Percentiles rank a stretch among this genome's conserved stretches.
Evolutionary conservation across 768 basidiomycete species (phyloP).

Genomic region (Amyloporia xantha): DNA sequence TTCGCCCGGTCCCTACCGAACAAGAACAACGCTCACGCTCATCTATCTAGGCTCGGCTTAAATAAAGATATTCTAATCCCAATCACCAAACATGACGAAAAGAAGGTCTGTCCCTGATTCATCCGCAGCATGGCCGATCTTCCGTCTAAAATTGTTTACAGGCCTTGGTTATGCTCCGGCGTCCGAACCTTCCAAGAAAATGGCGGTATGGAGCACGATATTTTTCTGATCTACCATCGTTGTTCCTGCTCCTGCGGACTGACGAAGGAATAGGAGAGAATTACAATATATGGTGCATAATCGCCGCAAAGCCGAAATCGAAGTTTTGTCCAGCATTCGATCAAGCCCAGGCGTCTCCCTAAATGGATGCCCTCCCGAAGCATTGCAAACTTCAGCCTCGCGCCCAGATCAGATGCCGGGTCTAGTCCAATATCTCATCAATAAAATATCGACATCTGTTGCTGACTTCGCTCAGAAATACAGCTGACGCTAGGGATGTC

Average conservation of each 20-base stretch:
- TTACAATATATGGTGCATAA: slow-evolving; percentile 72
- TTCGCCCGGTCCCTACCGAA: too few relatives aligned
- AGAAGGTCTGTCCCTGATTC: slow-evolving; percentile 46
- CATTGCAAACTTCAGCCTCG: too few relatives aligned
- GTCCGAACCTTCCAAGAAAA: slow-evolving; percentile 41
- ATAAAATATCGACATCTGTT: slow-evolving; percentile 16
- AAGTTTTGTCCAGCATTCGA: slow-evolving; percentile 41
- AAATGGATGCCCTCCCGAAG: too few relatives aligned
- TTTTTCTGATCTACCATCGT: background rate
- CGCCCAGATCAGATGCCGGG: slow-evolving; percentile 8
- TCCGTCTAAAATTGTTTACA: slow-evolving; percentile 20
- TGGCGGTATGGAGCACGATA: slow-evolving; percentile 70
- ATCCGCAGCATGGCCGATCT: background rate
- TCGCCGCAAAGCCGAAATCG: slow-evolving; percentile 91
- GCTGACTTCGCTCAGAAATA: background rate
- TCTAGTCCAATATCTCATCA: slow-evolving; percentile 20
- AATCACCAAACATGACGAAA: slow-evolving; percentile 64
- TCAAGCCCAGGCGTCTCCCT: background rate
- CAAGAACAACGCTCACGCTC: background rate
- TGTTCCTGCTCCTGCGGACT: too few relatives aligned
- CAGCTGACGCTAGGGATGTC: too few relatives aligned
- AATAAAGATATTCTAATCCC: slow-evolving; percentile 57
- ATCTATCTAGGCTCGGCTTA: slow-evolving; percentile 47
- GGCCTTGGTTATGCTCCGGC: slow-evolving; percentile 60
- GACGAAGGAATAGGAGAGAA: slow-evolving; percentile 47